A percentile compares a stretch with the other conserved stretches of the same genome.
phyloP scores from a whole-genome alignment of 2,329 filamentous ascomycete species.

The Scedosporium boydii region DNA sequence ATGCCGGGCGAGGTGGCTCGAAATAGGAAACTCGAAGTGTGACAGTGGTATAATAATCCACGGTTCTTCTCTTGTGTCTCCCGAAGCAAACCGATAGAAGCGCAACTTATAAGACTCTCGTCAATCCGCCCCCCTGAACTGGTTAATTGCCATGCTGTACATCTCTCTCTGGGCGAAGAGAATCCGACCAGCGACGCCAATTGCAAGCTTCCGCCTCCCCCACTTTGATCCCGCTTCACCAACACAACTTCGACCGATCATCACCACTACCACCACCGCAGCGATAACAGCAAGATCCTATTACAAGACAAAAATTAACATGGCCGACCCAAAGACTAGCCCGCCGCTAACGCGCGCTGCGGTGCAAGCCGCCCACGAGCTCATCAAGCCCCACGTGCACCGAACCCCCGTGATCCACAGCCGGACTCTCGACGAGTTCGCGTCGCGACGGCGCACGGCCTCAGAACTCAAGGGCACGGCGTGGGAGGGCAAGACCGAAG shows the following conservation, averaged over 20 bases:
- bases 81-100: slow-evolving; percentile 5
- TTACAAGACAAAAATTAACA: slow-evolving; percentile 15
- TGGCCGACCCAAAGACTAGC: slow-evolving; percentile 44
- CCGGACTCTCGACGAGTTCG: slow-evolving; percentile 62
- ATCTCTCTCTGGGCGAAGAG: too few species aligned
- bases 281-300: neutral
- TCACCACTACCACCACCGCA: neutral
- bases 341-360: slow-evolving; percentile 63
- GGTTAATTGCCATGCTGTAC: too few species aligned
- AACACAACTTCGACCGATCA: neutral
- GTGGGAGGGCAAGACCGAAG: slow-evolving; percentile 49
- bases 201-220: too few species aligned
- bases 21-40: too few species aligned
- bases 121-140: too few species aligned
- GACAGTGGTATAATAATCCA: too few species aligned
- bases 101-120: neutral
- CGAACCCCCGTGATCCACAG: slow-evolving; percentile 76
- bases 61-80: too few species aligned
- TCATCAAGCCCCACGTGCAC: slow-evolving; percentile 71
- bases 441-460: slow-evolving; percentile 56
- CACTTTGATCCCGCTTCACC: too few species aligned
- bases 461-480: slow-evolving; percentile 45
- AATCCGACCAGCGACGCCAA: too few species aligned
- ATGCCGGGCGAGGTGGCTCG: too few species aligned
- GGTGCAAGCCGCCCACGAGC: slow-evolving; percentile 59